Conservation (phyloP, 257 asterid genomes). For the Rubia yunnanensis region DNA sequence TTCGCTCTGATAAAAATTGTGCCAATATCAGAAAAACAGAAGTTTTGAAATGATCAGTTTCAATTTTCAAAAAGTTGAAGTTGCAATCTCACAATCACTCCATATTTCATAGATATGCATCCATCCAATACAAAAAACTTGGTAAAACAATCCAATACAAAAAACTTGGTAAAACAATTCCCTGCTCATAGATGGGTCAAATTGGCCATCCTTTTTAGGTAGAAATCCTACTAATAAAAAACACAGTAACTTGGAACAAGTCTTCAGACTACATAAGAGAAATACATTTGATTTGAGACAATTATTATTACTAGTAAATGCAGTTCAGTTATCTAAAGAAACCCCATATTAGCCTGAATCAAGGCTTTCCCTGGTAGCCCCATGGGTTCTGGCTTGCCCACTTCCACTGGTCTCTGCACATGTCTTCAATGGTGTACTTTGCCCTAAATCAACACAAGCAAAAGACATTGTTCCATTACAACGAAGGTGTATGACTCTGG, state of each 20-base stretch:
- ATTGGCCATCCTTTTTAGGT: neutral
- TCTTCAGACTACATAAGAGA: neutral
- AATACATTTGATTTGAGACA: neutral
- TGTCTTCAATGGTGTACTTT: constrained; percentile 70
- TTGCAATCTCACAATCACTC: too few species aligned
- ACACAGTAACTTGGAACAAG: neutral
- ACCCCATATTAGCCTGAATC: constrained; percentile 2
- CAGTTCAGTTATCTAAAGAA: neutral
- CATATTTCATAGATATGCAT: too few species aligned
- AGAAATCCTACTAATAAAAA: neutral
- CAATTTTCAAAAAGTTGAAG: too few species aligned
- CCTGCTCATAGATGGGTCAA: neutral
- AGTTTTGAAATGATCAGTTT: too few species aligned
- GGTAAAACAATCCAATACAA: too few species aligned
- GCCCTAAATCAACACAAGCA: constrained; percentile 51
- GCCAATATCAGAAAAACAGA: too few species aligned
- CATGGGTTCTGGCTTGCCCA: constrained; percentile 91
- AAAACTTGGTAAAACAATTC: neutral
- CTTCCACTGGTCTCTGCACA: constrained; percentile 97
- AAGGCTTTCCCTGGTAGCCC: constrained; percentile 47
- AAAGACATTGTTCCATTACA: neutral
- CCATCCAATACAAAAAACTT: too few species aligned
- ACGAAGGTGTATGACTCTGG: neutral
- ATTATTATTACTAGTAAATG: neutral
- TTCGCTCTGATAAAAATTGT: neutral